These are phyloP conservation scores for Wallacemonas sp. DNA, from an alignment of 208 protist species.

Conservation along the genomic window DNA sequence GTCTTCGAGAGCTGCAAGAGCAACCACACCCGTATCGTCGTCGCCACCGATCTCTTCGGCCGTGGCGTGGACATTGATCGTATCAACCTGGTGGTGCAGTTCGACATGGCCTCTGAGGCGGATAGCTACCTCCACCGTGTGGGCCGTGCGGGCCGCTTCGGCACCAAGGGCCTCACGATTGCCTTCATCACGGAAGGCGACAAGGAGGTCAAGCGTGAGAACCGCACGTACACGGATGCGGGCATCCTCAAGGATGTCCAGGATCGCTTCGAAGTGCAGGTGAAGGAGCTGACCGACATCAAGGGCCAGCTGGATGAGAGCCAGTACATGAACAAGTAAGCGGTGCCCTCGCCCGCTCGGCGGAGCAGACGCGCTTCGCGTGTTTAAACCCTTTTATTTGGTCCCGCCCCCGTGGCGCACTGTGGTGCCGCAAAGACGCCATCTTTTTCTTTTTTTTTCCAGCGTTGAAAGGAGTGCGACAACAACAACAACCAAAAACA, in stretches of 20 bases:
- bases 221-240: slow-evolving; percentile 83
- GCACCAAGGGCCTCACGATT: slow-evolving; percentile 99
- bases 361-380: too few relatives aligned
- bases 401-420: too few relatives aligned
- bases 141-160: slow-evolving; percentile 97
- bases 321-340: slow-evolving; percentile 92
- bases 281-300: slow-evolving; percentile 95
- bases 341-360: too few relatives aligned
- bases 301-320: slow-evolving; percentile 85
- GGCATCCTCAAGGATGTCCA: slow-evolving; percentile 96
- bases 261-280: slow-evolving; percentile 97
- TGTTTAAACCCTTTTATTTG: too few relatives aligned
- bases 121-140: slow-evolving; percentile 99
- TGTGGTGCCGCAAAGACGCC: too few relatives aligned
- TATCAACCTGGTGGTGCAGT: slow-evolving; percentile 99
- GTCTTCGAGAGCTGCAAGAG: slow-evolving; percentile 97
- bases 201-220: slow-evolving; percentile 86
- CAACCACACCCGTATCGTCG: slow-evolving; percentile 97
- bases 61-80: slow-evolving; percentile 99
- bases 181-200: slow-evolving; percentile 97
- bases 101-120: slow-evolving; percentile 97
- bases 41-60: slow-evolving; percentile 99
- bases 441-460: slow-evolving; percentile 6
- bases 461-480: background rate
- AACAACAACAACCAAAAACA: background rate